These are phyloP conservation scores for Jatropha curcas DNA, from an alignment of 345 rosid species.

Conservation along the genomic window DNA sequence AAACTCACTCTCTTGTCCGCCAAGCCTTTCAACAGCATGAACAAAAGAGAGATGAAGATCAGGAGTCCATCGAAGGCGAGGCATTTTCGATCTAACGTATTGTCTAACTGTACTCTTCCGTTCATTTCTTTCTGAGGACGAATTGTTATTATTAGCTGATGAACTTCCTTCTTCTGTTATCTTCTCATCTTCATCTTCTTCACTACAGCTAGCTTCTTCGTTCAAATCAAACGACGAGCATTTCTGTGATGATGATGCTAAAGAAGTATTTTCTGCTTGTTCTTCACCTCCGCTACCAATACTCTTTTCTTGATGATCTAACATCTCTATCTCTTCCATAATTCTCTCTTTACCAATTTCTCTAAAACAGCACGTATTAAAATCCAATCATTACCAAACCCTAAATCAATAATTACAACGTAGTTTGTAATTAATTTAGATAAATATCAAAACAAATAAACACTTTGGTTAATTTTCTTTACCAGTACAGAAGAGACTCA, in stretches of 20 bases:
- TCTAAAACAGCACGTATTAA: not conserved
- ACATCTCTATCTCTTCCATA: slow-evolving; percentile 18
- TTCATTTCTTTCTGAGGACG: slow-evolving; percentile 20
- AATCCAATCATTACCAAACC: no score
- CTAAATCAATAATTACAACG: no score
- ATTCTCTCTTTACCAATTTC: not conserved
- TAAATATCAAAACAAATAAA: no score
- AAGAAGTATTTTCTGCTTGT: slow-evolving; percentile 28
- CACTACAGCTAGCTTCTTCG: slow-evolving; percentile 39
- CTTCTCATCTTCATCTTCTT: slow-evolving; percentile 19
- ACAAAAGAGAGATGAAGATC: slow-evolving; percentile 80
- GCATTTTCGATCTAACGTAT: slow-evolving; percentile 71
- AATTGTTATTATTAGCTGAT: slow-evolving; percentile 17
- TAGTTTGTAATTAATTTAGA: no score
- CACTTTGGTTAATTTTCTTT: no score
- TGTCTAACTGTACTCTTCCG: slow-evolving; percentile 51
- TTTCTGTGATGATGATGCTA: slow-evolving; percentile 30
- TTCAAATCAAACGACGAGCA: slow-evolving; percentile 44
- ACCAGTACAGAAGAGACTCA: no score
- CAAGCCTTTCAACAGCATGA: slow-evolving; percentile 76
- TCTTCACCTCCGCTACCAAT: slow-evolving; percentile 18
- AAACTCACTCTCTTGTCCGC: slow-evolving; percentile 84
- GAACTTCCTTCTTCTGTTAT: slow-evolving; percentile 33
- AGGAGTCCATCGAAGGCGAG: slow-evolving; percentile 90
- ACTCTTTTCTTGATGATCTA: slow-evolving; percentile 17